Conservation (phyloP, 2,329 filamentous ascomycete species). For the Ciborinia camelliae region DNA sequence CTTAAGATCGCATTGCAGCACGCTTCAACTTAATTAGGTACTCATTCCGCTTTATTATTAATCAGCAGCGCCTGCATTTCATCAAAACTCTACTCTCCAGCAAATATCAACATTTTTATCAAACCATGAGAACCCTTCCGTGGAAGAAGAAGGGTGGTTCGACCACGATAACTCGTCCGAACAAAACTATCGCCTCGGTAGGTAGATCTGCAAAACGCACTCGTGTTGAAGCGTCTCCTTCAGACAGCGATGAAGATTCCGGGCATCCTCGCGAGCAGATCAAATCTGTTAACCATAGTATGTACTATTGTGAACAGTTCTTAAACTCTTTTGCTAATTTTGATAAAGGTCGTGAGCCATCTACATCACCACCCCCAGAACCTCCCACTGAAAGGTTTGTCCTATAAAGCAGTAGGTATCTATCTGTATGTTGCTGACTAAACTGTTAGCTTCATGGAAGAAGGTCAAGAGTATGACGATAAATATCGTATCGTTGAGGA, state of each 20-base stretch:
- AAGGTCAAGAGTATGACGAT: conserved; percentile 65
- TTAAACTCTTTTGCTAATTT: background rate
- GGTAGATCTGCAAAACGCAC: conserved; percentile 22
- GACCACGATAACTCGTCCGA: conserved; percentile 16
- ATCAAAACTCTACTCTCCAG: background rate
- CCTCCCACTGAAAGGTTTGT: conserved; percentile 46
- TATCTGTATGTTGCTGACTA: background rate
- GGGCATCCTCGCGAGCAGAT: background rate
- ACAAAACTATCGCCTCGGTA: conserved; percentile 1
- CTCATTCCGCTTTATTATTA: background rate
- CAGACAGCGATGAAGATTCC: background rate
- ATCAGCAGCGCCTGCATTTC: background rate
- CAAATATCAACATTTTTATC: background rate
- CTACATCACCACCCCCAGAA: conserved; percentile 52
- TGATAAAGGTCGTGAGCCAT: conserved; percentile 40
- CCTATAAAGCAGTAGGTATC: background rate
- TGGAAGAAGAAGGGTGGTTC: conserved; percentile 26
- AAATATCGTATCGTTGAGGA: conserved; percentile 81
- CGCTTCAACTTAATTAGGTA: background rate
- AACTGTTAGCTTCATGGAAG: conserved; percentile 50
- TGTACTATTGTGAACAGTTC: background rate
- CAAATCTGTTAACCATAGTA: background rate
- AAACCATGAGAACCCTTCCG: conserved; percentile 33
- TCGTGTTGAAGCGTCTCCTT: conserved; percentile 15
- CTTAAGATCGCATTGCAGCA: background rate